Conservation (phyloP, 2,329 filamentous ascomycete species). For the Pseudogymnoascus sp. region DNA sequence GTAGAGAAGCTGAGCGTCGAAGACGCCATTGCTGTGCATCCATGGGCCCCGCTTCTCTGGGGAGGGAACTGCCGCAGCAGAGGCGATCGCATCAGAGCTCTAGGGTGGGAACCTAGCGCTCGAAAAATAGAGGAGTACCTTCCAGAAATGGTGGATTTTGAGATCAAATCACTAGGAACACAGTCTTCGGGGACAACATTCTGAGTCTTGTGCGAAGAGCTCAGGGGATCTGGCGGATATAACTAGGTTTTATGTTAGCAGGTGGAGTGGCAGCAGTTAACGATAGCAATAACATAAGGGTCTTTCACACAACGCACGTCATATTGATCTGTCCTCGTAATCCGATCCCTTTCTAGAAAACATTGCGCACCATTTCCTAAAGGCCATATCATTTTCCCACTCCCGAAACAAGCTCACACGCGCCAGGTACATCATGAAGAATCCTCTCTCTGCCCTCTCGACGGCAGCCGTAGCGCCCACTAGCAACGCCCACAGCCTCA, state of each 20-base stretch:
- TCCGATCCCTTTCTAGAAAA: not conserved
- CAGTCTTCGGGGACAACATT: slow-evolving; percentile 17
- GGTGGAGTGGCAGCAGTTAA: not conserved
- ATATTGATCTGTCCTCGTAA: not conserved
- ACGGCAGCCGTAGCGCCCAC: slow-evolving; percentile 12
- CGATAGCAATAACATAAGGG: not conserved
- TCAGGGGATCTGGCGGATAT: not conserved
- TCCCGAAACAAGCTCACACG: not conserved
- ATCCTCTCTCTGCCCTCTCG: slow-evolving; percentile 13
- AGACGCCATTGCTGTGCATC: slow-evolving; percentile 20
- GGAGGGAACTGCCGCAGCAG: slow-evolving; percentile 22
- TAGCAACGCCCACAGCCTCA: slow-evolving; percentile 14
- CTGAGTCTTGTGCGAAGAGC: not conserved
- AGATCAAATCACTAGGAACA: slow-evolving; percentile 16
- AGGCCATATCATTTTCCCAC: not conserved
- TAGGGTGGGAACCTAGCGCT: slow-evolving; percentile 21
- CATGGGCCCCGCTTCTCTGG: slow-evolving; percentile 24
- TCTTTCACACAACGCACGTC: not conserved
- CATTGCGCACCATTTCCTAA: not conserved
- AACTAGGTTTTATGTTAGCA: not conserved
- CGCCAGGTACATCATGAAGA: slow-evolving; percentile 16
- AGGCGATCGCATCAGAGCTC: slow-evolving; percentile 17
- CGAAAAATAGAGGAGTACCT: slow-evolving; percentile 17
- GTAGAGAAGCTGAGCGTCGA: slow-evolving; percentile 20
- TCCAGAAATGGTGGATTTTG: slow-evolving; percentile 19